Conservation (phyloP, 2,329 filamentous ascomycete genomes). For the Zasmidium angulare region DNA sequence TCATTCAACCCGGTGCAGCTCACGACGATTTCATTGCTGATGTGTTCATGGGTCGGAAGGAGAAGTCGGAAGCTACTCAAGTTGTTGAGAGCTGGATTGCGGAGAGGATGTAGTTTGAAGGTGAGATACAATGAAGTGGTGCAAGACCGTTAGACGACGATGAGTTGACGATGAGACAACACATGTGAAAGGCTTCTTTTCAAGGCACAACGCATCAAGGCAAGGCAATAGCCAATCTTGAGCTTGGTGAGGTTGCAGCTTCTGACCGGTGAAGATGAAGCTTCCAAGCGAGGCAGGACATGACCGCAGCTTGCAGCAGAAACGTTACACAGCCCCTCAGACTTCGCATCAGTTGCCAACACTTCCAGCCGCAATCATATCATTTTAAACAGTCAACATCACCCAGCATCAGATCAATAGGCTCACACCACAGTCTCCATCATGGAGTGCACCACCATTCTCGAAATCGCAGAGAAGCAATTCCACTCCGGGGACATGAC, state of each 20-base stretch:
- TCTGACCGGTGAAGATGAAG: background rate
- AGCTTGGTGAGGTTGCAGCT: background rate
- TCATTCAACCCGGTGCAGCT: constrained; percentile 38
- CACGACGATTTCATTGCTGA: constrained; percentile 47
- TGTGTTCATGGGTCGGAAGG: constrained; percentile 40
- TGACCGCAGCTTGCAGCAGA: background rate
- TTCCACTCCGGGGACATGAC: background rate
- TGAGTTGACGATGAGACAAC: too few species aligned
- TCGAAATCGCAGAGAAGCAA: background rate
- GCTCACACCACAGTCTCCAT: too few species aligned
- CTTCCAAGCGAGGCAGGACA: background rate
- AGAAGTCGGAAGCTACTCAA: constrained; percentile 36
- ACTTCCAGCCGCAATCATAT: background rate
- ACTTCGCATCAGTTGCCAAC: too few species aligned
- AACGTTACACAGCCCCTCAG: background rate
- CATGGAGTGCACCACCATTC: background rate
- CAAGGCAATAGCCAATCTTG: background rate
- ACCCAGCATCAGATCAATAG: too few species aligned
- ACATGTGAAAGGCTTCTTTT: too few species aligned
- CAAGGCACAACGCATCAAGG: too few species aligned
- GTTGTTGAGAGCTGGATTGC: constrained; percentile 42
- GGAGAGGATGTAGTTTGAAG: constrained; percentile 29
- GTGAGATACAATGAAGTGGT: too few species aligned
- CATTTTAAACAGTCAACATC: too few species aligned
- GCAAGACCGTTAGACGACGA: too few species aligned